A percentile compares a stretch with the other conserved stretches of the same genome.
Evolutionary conservation across 169 alveolate species (phyloP).

Genomic region (Cryptosporidium xiaoi): DNA sequence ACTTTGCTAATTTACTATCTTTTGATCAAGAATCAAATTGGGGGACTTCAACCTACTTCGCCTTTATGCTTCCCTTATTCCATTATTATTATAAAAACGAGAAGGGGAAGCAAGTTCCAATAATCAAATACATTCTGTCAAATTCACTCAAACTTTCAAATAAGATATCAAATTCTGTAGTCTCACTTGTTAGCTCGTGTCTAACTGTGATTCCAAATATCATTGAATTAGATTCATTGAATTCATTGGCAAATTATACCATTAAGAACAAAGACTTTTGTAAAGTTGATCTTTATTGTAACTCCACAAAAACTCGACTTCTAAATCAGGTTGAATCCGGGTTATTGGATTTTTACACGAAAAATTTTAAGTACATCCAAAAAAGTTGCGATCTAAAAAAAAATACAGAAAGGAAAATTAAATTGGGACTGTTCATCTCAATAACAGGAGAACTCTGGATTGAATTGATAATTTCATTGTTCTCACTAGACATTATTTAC

Average conservation of each 20-base stretch:
- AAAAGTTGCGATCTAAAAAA: background rate
- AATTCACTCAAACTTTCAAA: conserved; percentile 51
- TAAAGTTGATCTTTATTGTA: conserved; percentile 15
- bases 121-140: conserved; percentile 30
- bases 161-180: conserved; percentile 29
- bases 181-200: conserved; percentile 17
- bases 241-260: conserved; percentile 20
- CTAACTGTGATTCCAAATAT: conserved; percentile 7
- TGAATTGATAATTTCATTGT: conserved; percentile 26
- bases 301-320: background rate
- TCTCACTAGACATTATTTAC: conserved; percentile 21
- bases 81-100: conserved; percentile 10
- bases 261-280: background rate
- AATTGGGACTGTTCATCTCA: conserved; percentile 38
- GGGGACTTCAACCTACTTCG: conserved; percentile 37
- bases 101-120: conserved; percentile 22
- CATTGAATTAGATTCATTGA: conserved; percentile 13
- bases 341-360: conserved; percentile 11
- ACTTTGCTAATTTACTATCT: conserved; percentile 5
- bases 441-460: conserved; percentile 53
- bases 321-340: background rate
- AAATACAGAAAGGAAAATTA: conserved; percentile 15
- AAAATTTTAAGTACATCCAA: conserved; percentile 1
- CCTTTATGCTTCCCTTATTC: conserved; percentile 52
- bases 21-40: conserved; percentile 43